These are phyloP conservation scores for Xylariaceae sp. DNA, from an alignment of 2,329 filamentous ascomycete species.

Conservation along the genomic window DNA sequence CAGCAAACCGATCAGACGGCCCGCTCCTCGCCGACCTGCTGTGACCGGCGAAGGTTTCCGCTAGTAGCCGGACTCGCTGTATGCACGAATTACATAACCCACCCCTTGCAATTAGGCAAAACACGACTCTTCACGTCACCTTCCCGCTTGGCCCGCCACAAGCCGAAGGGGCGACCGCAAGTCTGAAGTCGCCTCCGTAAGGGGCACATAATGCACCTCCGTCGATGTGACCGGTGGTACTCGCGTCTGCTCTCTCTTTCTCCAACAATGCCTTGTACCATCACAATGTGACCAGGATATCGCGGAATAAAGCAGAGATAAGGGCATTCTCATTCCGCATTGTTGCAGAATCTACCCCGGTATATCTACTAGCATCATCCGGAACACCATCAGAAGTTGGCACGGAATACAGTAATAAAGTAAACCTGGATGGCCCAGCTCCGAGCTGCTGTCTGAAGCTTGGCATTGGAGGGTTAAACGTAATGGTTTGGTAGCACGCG, in stretches of 20 bases:
- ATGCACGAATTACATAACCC: not conserved
- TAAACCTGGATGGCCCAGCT: no score
- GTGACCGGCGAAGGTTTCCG: conserved; percentile 10
- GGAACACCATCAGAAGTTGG: no score
- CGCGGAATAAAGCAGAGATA: no score
- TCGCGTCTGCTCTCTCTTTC: no score
- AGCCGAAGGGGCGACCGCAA: conserved; percentile 10
- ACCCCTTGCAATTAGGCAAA: not conserved
- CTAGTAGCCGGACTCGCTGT: conserved; percentile 9
- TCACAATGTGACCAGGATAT: no score
- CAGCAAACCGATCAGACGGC: not conserved
- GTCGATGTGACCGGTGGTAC: no score
- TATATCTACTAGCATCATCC: no score
- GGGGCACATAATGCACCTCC: not conserved
- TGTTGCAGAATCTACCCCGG: no score
- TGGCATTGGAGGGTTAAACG: not conserved
- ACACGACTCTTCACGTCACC: not conserved
- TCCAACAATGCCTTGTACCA: no score
- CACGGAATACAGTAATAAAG: no score
- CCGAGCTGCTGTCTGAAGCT: not conserved
- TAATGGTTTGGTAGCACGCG: not conserved
- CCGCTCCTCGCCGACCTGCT: not conserved
- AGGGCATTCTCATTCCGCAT: no score
- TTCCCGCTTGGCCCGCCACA: conserved; percentile 14
- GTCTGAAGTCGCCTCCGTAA: not conserved